phyloP scores from a whole-genome alignment of 148 eudicot genomes.

The Persicaria maculosa region DNA sequence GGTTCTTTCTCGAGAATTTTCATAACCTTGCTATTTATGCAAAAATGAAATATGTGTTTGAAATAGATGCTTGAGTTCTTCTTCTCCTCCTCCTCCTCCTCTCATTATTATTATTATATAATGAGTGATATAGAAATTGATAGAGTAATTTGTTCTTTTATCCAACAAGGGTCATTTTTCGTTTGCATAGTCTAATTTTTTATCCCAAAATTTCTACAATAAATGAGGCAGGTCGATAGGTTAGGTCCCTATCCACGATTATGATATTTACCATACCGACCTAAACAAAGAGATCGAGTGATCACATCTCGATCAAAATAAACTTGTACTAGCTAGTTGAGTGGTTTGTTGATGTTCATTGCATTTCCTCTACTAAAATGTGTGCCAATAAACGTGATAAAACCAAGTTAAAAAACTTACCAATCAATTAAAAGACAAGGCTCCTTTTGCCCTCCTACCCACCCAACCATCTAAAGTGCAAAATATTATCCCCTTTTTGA shows the following conservation, averaged over 20 bases:
- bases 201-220: no score
- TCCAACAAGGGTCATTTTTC: no score
- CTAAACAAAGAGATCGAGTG: no score
- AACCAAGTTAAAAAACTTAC: no score
- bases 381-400: no score
- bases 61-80: not conserved
- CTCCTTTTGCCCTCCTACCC: not conserved
- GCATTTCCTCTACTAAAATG: not conserved
- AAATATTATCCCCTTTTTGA: not conserved
- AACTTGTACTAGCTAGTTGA: no score
- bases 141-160: not conserved
- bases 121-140: not conserved
- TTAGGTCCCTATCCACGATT: no score
- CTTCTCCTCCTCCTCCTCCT: no score
- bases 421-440: not conserved
- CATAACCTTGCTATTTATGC: not conserved
- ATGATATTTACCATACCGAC: no score
- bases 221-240: no score
- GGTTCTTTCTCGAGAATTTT: not conserved
- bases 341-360: not conserved
- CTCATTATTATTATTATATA: not conserved
- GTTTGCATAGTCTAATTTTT: no score
- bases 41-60: not conserved
- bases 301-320: no score
- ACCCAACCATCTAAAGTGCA: conserved; percentile 7